Evolutionary conservation across 257 asterid genomes (phyloP).

Genomic region (Apocynum venetum): DNA sequence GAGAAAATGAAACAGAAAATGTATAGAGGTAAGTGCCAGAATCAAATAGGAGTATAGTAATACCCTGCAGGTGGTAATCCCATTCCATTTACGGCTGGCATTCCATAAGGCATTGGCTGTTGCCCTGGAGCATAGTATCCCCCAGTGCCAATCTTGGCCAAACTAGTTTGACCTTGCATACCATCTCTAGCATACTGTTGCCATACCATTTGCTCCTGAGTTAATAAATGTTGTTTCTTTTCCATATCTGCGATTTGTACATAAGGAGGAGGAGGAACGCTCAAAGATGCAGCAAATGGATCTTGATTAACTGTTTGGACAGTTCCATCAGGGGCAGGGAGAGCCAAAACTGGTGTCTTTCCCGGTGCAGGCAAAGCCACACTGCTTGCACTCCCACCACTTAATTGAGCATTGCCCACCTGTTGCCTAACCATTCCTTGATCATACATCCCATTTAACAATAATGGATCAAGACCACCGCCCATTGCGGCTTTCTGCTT

Average conservation of each 20-base stretch:
- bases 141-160: conserved; percentile 56
- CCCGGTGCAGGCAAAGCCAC: conserved; percentile 73
- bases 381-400: conserved; percentile 75
- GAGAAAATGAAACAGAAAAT: conserved; percentile 24
- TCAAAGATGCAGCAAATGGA: conserved; percentile 75
- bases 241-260: conserved; percentile 91
- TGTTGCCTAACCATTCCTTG: conserved; percentile 77
- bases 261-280: conserved; percentile 66
- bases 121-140: conserved; percentile 58
- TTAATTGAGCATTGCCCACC: conserved; percentile 40
- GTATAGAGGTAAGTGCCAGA: not conserved
- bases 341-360: conserved; percentile 63
- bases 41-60: conserved; percentile 51
- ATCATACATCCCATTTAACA: conserved; percentile 81
- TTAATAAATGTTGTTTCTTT: conserved; percentile 64
- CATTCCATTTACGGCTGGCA: conserved; percentile 62
- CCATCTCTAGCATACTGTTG: conserved; percentile 70
- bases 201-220: conserved; percentile 82
- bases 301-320: conserved; percentile 60
- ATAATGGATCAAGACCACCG: conserved; percentile 68
- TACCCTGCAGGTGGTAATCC: conserved; percentile 56
- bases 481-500: conserved; percentile 70
- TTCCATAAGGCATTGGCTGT: conserved; percentile 58
- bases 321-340: conserved; percentile 79
- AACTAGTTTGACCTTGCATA: conserved; percentile 73